These are phyloP conservation scores for Candida sanyiensis DNA, from an alignment of 805 yeast species.

Conservation along the genomic window DNA sequence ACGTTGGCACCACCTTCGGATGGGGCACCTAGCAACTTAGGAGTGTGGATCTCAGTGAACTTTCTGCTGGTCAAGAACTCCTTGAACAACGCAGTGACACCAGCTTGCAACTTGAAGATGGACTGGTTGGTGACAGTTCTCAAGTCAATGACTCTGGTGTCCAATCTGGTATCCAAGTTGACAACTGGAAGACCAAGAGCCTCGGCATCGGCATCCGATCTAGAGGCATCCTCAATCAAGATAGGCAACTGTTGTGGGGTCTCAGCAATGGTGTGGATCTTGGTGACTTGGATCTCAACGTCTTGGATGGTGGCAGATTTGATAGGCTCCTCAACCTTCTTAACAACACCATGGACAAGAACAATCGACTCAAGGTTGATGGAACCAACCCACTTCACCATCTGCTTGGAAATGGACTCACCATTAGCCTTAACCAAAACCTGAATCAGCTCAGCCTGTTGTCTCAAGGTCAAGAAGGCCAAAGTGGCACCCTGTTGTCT, in stretches of 20 bases:
- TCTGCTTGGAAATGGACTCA: constrained; percentile 78
- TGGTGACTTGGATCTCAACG: constrained; percentile 72
- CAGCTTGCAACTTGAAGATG: constrained; percentile 88
- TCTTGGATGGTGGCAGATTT: constrained; percentile 90
- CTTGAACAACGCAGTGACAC: constrained; percentile 81
- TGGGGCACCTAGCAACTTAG: constrained; percentile 91
- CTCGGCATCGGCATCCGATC: constrained; percentile 92
- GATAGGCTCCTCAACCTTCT: constrained; percentile 78
- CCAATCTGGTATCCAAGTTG: constrained; percentile 93
- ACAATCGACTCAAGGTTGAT: constrained; percentile 88
- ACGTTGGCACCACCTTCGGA: constrained; percentile 98
- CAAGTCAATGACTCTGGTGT: constrained; percentile 90
- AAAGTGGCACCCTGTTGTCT: constrained; percentile 96
- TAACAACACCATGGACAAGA: constrained; percentile 78
- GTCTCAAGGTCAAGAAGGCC: constrained; percentile 87
- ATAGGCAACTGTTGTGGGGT: constrained; percentile 93
- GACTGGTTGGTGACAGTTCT: constrained; percentile 98
- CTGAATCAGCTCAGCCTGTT: constrained; percentile 78
- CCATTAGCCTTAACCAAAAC: constrained; percentile 75
- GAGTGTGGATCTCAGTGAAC: constrained; percentile 93
- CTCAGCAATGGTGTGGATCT: constrained; percentile 72
- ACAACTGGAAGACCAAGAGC: constrained; percentile 89
- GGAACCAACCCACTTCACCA: constrained; percentile 93
- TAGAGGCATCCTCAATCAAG: constrained; percentile 91
- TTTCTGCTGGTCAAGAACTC: constrained; percentile 67